phyloP scores from a whole-genome alignment of 176 grass and related monocot species.

The Chloris gayana region DNA sequence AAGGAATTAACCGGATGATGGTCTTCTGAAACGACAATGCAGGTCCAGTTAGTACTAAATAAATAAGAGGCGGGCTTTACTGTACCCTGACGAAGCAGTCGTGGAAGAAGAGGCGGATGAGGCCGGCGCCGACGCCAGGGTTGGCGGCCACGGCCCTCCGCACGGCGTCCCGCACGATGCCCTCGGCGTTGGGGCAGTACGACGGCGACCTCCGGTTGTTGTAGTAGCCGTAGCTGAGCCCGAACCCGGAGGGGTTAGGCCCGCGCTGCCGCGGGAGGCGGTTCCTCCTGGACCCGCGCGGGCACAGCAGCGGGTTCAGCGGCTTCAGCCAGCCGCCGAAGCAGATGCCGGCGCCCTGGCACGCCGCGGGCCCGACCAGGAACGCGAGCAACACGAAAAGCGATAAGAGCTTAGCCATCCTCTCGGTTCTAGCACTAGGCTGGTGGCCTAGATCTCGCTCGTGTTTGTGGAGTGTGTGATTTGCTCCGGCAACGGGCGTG shows the following conservation, averaged over 20 bases:
- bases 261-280: neutral
- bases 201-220: neutral
- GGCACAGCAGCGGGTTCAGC: neutral
- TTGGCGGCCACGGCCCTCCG: neutral
- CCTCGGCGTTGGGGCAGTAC: neutral
- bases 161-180: neutral
- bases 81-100: conserved; percentile 18
- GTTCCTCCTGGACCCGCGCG: neutral
- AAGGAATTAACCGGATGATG: no score
- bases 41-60: neutral
- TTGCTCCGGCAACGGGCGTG: neutral
- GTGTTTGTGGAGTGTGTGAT: neutral
- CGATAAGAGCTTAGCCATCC: neutral
- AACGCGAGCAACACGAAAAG: neutral
- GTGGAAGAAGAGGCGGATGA: conserved; percentile 31
- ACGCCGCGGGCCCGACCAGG: neutral
- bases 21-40: no score
- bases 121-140: neutral
- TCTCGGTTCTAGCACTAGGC: neutral
- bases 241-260: rapidly evolving
- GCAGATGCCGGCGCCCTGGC: neutral
- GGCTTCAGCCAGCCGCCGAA: neutral
- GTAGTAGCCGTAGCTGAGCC: conserved; percentile 22
- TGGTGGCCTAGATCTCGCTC: neutral
- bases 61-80: no score